Conservation (phyloP, 2,329 filamentous ascomycete genomes). For the Didymellaceae sp. region DNA sequence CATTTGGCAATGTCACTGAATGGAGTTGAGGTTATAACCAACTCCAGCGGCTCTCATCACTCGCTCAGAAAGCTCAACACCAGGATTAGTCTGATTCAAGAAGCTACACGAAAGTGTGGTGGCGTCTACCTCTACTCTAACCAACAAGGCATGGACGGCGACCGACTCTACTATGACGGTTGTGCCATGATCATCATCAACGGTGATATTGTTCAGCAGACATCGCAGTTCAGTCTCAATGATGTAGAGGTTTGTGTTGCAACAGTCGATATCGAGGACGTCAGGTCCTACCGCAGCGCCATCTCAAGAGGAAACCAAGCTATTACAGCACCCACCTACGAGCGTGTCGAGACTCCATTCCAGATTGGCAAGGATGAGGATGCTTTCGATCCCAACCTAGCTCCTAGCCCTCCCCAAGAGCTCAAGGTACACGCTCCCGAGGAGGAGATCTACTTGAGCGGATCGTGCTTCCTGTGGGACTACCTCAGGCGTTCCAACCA, state of each 20-base stretch:
- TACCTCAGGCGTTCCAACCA: constrained; percentile 61
- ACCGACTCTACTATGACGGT: constrained; percentile 51
- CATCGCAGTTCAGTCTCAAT: constrained; percentile 67
- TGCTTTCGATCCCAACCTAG: constrained; percentile 54
- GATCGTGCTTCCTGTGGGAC: constrained; percentile 72
- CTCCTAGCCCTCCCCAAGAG: constrained; percentile 54
- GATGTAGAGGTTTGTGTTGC: constrained; percentile 62
- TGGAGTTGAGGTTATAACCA: constrained; percentile 73
- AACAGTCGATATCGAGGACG: constrained; percentile 70
- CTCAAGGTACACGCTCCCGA: constrained; percentile 66
- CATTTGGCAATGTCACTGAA: constrained; percentile 68
- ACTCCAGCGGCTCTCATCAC: constrained; percentile 72
- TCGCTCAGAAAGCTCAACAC: constrained; percentile 71
- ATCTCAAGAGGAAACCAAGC: constrained; percentile 66
- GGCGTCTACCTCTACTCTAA: constrained; percentile 71
- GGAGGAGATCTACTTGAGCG: constrained; percentile 67
- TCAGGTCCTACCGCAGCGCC: constrained; percentile 65
- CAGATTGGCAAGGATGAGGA: constrained; percentile 51
- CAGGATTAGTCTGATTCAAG: constrained; percentile 68
- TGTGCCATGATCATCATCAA: constrained; percentile 69
- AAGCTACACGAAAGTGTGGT: constrained; percentile 68
- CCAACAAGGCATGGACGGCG: constrained; percentile 59
- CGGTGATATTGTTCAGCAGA: constrained; percentile 69
- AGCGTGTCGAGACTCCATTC: constrained; percentile 54
- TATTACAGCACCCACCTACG: constrained; percentile 56